Base-by-base conservation (phyloP, 2,329 filamentous ascomycete genomes). In the Aaosphaeria pasadenensis region DNA sequence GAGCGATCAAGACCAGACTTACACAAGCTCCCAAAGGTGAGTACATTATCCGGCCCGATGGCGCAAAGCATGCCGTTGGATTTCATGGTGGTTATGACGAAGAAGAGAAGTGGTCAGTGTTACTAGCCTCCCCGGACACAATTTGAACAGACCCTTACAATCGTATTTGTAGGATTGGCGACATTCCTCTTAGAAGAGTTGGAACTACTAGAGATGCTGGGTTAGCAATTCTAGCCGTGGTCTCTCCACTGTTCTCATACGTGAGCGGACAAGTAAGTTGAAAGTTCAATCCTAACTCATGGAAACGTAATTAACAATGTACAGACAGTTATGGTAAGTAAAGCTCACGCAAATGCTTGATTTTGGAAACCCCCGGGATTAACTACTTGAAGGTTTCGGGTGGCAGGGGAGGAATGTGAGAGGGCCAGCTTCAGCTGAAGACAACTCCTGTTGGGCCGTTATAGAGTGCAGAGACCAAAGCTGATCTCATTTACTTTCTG, bases 81-180 rank as follows among this genome's bases (percentile, higher is more conserved):
- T 11, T 36, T 36, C 33, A 9, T 11, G 33, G 33, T 11, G 9
- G 33, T 13, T 13, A 36, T 9, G 9, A 11, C 33, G 33, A 9
- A 13, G 33, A 36, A 9, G 33, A 36, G 13, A 36, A 36, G 33
- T 9, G 33, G 33, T 11, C 33, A 13, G 33, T 9, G 33, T 11
- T 9, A 13, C 33, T 36, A 9, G 13, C 9, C 13, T 11, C 17
- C 17, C 83, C 69, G 39, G 67, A 65, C 59, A 56, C 44, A 9
- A 49, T 73, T 59, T 33, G 74, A 63, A 44, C 66, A 4, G 57
- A 55, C 38, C 49, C 42, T 7, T 59, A 53, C n/a, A 51, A 59
- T 50, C 55, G 63, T 30, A 77, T 83, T 66, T 71, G 78, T 11
- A 24, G 17, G 17, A 24, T 24, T 36, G 13, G 13, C 2, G 33